phyloP scores from a whole-genome alignment of 1,284 basidiomycete species.

The Moniliella sp. region DNA sequence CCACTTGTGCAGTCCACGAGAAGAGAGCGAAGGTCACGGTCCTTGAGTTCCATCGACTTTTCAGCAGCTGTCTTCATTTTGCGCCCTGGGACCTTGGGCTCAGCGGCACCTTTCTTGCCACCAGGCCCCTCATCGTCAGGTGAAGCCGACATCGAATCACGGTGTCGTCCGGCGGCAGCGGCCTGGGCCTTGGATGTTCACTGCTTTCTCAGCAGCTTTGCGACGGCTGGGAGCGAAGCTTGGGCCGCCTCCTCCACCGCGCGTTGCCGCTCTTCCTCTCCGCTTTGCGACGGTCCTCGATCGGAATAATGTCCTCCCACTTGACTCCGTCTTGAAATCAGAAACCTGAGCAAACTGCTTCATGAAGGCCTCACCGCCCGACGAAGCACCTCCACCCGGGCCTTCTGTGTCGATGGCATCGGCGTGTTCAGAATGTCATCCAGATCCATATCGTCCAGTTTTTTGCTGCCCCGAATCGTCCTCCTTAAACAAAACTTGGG shows the following conservation, averaged over 20 bases:
- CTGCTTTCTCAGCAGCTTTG: conserved; percentile 49
- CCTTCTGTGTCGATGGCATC: conserved; percentile 88
- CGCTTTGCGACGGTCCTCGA: conserved; percentile 66
- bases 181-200: too few relatives aligned
- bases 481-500: conserved; percentile 30
- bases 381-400: conserved; percentile 46
- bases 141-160: too few relatives aligned
- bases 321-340: conserved; percentile 80
- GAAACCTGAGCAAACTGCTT: conserved; percentile 84
- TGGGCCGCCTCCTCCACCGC: conserved; percentile 45
- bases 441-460: conserved; percentile 95
- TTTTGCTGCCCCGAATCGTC: conserved; percentile 56
- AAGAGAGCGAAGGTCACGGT: conserved; percentile 81
- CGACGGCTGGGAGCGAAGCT: conserved; percentile 40
- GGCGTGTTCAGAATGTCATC: conserved; percentile 92
- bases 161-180: too few relatives aligned
- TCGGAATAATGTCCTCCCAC: conserved; percentile 97
- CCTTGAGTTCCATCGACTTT: conserved; percentile 84
- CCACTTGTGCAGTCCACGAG: conserved; percentile 87
- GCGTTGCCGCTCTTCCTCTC: conserved; percentile 39
- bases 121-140: conserved; percentile 23
- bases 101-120: conserved; percentile 27
- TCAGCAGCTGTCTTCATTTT: conserved; percentile 50
- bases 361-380: conserved; percentile 89
- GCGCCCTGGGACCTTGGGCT: conserved; percentile 7